phyloP scores from a whole-genome alignment of 208 protist genomes.

The Angomonas deanei region DNA sequence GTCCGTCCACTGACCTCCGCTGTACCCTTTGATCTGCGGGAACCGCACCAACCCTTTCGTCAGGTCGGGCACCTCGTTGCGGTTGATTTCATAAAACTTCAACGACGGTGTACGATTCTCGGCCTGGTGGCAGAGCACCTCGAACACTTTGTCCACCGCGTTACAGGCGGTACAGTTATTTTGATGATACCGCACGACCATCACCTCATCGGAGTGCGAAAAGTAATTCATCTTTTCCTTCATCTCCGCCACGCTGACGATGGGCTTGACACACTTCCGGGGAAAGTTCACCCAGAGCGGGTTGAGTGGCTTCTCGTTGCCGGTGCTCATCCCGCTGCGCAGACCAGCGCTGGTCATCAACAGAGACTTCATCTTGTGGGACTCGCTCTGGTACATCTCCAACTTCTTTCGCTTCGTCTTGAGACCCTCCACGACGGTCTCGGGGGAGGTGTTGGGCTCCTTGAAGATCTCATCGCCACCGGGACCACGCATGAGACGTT shows the following conservation, averaged over 20 bases:
- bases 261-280: conserved; percentile 52
- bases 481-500: conserved; percentile 12
- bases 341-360: conserved; percentile 77
- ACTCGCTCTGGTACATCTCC: conserved; percentile 73
- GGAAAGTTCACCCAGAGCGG: conserved; percentile 74
- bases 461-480: conserved; percentile 17
- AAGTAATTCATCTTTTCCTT: conserved; percentile 75
- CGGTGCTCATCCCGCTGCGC: conserved; percentile 39
- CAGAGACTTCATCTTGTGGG: conserved; percentile 77
- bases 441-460: conserved; percentile 18
- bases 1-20: conserved; percentile 74
- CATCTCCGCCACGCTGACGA: conserved; percentile 63
- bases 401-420: conserved; percentile 40
- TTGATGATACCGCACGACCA: conserved; percentile 82
- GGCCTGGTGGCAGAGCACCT: conserved; percentile 73
- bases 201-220: conserved; percentile 60
- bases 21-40: conserved; percentile 83
- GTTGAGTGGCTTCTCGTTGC: conserved; percentile 48
- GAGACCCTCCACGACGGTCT: conserved; percentile 38
- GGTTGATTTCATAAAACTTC: conserved; percentile 75
- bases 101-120: conserved; percentile 38
- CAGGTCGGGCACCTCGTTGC: conserved; percentile 56
- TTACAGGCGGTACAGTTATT: conserved; percentile 83
- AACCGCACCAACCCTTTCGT: conserved; percentile 67
- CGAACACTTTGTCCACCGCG: conserved; percentile 71